Base-by-base conservation (phyloP, 2,329 filamentous ascomycete species). In the Botrytis sinoallii region DNA sequence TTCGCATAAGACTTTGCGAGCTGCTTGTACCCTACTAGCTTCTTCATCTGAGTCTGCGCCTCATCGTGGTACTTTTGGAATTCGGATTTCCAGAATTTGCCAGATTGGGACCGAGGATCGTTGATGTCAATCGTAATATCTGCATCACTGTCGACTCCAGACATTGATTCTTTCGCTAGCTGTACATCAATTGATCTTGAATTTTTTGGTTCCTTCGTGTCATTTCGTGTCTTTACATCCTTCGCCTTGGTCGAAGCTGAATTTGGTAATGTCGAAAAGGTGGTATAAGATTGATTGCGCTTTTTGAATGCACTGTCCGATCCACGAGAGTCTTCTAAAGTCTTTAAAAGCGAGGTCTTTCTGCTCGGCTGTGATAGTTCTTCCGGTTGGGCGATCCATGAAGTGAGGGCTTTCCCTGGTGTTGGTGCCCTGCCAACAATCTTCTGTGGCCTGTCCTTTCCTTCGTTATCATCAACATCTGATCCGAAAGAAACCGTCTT, bases 1-100 rank as follows among this genome's bases (percentile, higher is more conserved):
- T 91, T 90, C 61, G 93, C 93, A 79, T 91, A 95, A 72, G 90
- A 91, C 83, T 93, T 95, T 73, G 92, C 92, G 75, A 93, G 85
- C 80, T 93, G 89, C 84, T 94, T 93, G 85, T 94, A 95, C 80
- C 89, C 89, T 80, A 95, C 87, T 79, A 95, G 85, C 83, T 92
- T 93, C 83, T 90, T 90, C 85, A 94, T 91, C 81, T 95, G 91
- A 61, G 86, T 87, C 81, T 89, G 89, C 76, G 92, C 92, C 75
- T 92, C 91, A 63, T 89, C 86, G 67, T 93, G 90, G 79, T 95
- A 95, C 72, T 86, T 88, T 77, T 93, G 88, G 78, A 92, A 95
- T 79, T 94, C 89, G 38, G 88, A 87, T 82, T 95, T 95, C 93
- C 93, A 95, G 82, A 92, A 94, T 78, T 88, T 90, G 10, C 92